Base-by-base conservation (phyloP, 306 rosid species). In the Amphicarpaea edgeworthii region DNA sequence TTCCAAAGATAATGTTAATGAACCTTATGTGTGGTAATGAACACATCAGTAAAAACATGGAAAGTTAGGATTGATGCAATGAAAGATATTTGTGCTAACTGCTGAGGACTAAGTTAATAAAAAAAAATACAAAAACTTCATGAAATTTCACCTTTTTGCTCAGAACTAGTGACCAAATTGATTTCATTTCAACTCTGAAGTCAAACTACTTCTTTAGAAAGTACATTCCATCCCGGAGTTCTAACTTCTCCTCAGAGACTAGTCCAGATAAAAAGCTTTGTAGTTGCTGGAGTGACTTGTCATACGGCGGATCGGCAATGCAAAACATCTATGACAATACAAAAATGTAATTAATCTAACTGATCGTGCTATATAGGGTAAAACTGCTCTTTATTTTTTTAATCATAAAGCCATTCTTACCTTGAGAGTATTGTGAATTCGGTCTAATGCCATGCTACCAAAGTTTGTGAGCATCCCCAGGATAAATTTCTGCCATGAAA, bases 401-500 rank as follows among this genome's bases (percentile, higher is more conserved):
- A n/a, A n/a, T 61, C 26, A n/a, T 41, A 77, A 77, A 55, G 37
- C 60, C 63, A 55, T 75, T 87, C 83, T 81, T 76, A 88, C 98
- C 96, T 94, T 94, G 75, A 95, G 98, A 53, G 97, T 90, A 82
- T 95, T 95, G 85, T 90, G 98, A 65, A 95, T 92, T 59, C 97
- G 91, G 74, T 95, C 97, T 71, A 92, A 75, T 68, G 93, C 88
- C 97, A 92, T 90, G 88, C 86, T 92, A 54, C 97, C 97, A 12
- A 95, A 95, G 86, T 95, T 95, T 70, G 97, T 95, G 68, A 95
- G 98, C 97, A 92, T 92, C 77, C 97, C 98, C 85, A 87, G 42
- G 79, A 92, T 95, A 79, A 95, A 92, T 89, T 95, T 95, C 97
- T 95, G 82, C 78, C 72, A 77, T 12, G 68, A 83, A 81, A 75